These are phyloP conservation scores for Hevea brasiliensis DNA, from an alignment of 345 rosid species.

Conservation along the genomic window DNA sequence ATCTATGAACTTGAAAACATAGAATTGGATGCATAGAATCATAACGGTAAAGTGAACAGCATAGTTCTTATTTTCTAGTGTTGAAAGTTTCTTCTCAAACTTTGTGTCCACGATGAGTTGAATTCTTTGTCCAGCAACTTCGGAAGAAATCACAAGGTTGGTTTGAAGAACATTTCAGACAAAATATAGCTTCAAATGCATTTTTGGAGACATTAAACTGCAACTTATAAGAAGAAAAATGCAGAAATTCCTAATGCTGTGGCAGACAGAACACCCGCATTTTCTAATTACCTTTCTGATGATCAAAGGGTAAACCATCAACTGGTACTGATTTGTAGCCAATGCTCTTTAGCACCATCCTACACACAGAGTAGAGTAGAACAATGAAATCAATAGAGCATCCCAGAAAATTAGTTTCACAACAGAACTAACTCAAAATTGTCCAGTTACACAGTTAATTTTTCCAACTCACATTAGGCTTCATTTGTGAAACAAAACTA, in stretches of 20 bases:
- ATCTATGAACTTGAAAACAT: neutral
- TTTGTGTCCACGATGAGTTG: neutral
- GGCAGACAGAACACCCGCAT: neutral
- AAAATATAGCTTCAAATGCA: neutral
- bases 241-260: neutral
- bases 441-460: neutral
- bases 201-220: neutral
- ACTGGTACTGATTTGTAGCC: slow-evolving; percentile 86
- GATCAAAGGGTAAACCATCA: slow-evolving; percentile 74
- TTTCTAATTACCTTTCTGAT: slow-evolving; percentile 57
- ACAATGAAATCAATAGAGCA: slow-evolving; percentile 7
- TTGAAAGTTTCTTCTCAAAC: neutral
- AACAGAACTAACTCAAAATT: neutral
- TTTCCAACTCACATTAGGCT: neutral
- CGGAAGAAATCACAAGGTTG: neutral
- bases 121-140: neutral
- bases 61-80: neutral
- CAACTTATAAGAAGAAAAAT: neutral
- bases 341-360: slow-evolving; percentile 87
- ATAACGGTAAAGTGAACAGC: neutral
- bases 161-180: slow-evolving; percentile 1
- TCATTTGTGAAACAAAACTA: neutral
- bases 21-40: neutral
- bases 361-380: slow-evolving; percentile 29
- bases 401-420: neutral